phyloP scores from a whole-genome alignment of 1,284 basidiomycete species.

The Sanguinoderma infundibulare region DNA sequence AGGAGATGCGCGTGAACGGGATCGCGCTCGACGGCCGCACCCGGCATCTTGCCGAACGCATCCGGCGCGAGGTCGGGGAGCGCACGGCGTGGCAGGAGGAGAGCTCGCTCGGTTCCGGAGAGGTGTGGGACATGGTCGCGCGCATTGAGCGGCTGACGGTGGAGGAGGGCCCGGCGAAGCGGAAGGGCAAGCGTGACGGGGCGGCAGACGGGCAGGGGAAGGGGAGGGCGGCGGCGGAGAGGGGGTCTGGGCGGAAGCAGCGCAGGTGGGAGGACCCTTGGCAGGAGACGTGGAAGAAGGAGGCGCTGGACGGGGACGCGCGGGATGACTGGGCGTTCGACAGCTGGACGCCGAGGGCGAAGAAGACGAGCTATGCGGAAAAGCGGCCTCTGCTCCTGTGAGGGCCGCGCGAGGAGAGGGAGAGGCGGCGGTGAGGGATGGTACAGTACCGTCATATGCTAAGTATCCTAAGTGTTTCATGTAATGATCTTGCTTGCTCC shows the following conservation, averaged over 20 bases:
- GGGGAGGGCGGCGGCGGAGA: too few relatives aligned
- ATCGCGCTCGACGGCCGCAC: slow-evolving; percentile 70
- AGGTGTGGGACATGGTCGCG: slow-evolving; percentile 45
- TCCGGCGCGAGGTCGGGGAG: slow-evolving; percentile 67
- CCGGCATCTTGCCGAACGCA: slow-evolving; percentile 58
- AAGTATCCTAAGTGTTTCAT: neutral
- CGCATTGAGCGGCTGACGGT: slow-evolving; percentile 42
- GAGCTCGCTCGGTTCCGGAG: slow-evolving; percentile 45
- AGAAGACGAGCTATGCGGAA: neutral
- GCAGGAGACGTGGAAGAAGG: slow-evolving; percentile 31
- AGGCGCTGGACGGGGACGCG: slow-evolving; percentile 20
- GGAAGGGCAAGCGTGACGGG: neutral
- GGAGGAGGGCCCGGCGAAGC: neutral
- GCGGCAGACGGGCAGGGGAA: neutral
- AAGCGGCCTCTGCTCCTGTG: neutral
- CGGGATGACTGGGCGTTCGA: slow-evolving; percentile 28
- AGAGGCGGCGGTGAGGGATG: neutral
- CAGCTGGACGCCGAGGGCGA: slow-evolving; percentile 24
- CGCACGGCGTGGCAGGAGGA: slow-evolving; percentile 55
- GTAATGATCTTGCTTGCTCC: too few relatives aligned
- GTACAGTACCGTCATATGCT: neutral
- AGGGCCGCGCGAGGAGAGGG: neutral
- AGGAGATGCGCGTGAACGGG: slow-evolving; percentile 84
- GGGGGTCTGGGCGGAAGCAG: neutral
- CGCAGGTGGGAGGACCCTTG: slow-evolving; percentile 23